Percentiles rank a stretch among this genome's conserved stretches.
These are phyloP conservation scores for Suillus placidus DNA, from an alignment of 768 basidiomycete species.

Conservation along the genomic window DNA sequence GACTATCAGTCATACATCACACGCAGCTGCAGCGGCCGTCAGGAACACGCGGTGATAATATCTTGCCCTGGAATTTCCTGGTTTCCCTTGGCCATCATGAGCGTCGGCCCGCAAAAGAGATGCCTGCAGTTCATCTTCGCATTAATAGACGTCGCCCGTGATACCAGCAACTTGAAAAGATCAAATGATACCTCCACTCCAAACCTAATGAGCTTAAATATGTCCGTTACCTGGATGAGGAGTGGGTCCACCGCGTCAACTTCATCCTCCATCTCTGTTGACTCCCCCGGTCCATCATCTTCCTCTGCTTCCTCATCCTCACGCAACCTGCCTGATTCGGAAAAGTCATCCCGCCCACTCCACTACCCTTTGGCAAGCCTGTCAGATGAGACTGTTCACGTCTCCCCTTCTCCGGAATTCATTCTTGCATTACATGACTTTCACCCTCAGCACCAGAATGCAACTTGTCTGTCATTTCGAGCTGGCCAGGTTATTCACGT, in stretches of 20 bases:
- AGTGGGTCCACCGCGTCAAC: slow-evolving; percentile 60
- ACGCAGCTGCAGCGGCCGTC: neutral
- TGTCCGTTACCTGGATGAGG: slow-evolving; percentile 38
- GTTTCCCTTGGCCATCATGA: neutral
- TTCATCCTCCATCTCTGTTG: slow-evolving; percentile 56
- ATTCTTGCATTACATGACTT: slow-evolving; percentile 96
- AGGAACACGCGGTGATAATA: neutral
- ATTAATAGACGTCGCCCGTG: slow-evolving; percentile 45
- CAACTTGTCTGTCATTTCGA: slow-evolving; percentile 85
- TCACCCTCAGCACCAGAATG: slow-evolving; percentile 64
- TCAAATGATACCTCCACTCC: slow-evolving; percentile 32
- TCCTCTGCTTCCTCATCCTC: slow-evolving; percentile 57
- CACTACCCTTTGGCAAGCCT: slow-evolving; percentile 36
- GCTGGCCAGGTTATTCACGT: slow-evolving; percentile 92
- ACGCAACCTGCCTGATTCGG: slow-evolving; percentile 41
- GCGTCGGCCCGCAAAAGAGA: slow-evolving; percentile 21
- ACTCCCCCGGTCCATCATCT: slow-evolving; percentile 56
- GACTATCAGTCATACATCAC: neutral
- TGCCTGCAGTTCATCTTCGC: slow-evolving; percentile 49
- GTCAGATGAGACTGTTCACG: slow-evolving; percentile 51
- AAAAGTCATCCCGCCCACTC: slow-evolving; percentile 28
- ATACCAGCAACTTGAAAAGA: slow-evolving; percentile 36
- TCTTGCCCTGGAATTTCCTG: neutral
- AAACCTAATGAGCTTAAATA: slow-evolving; percentile 5
- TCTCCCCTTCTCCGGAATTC: slow-evolving; percentile 56